These are phyloP conservation scores for Magnaporthiopsis rhizophila DNA, from an alignment of 2,329 filamentous ascomycete species.

Conservation along the genomic window DNA sequence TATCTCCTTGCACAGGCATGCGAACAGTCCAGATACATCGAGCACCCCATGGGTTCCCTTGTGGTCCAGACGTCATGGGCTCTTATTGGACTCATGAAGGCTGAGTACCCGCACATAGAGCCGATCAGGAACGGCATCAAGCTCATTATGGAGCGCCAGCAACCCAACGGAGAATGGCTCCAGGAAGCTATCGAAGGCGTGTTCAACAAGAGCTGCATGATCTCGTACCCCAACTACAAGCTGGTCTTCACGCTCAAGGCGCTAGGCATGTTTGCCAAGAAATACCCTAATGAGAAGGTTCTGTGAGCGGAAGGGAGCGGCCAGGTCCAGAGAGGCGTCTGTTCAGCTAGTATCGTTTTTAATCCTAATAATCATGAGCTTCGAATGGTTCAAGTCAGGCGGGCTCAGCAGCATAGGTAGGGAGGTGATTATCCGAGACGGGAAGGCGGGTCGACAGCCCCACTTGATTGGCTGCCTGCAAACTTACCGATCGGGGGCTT, in stretches of 20 bases:
- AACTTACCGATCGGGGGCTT: not conserved
- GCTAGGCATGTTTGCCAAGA: slow-evolving; percentile 75
- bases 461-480: not conserved
- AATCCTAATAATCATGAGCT: not conserved
- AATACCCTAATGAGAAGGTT: slow-evolving; percentile 59
- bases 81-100: slow-evolving; percentile 72
- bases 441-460: not conserved
- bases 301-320: slow-evolving; percentile 10
- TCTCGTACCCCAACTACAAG: slow-evolving; percentile 98
- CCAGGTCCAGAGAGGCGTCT: too few species aligned
- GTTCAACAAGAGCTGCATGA: slow-evolving; percentile 99
- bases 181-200: slow-evolving; percentile 96
- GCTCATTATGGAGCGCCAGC: slow-evolving; percentile 79
- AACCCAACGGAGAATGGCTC: slow-evolving; percentile 84
- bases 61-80: slow-evolving; percentile 96
- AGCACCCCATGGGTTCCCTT: slow-evolving; percentile 69
- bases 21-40: slow-evolving; percentile 65
- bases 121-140: slow-evolving; percentile 66
- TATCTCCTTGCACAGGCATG: slow-evolving; percentile 46
- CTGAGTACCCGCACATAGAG: slow-evolving; percentile 66
- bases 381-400: too few species aligned
- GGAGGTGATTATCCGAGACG: not conserved
- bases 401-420: too few species aligned
- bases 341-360: not conserved
- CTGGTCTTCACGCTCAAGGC: slow-evolving; percentile 93